Percentiles rank a stretch among this genome's conserved stretches.
These are phyloP conservation scores for Naumovozyma baii DNA, from an alignment of 805 yeast species.

Conservation along the genomic window DNA sequence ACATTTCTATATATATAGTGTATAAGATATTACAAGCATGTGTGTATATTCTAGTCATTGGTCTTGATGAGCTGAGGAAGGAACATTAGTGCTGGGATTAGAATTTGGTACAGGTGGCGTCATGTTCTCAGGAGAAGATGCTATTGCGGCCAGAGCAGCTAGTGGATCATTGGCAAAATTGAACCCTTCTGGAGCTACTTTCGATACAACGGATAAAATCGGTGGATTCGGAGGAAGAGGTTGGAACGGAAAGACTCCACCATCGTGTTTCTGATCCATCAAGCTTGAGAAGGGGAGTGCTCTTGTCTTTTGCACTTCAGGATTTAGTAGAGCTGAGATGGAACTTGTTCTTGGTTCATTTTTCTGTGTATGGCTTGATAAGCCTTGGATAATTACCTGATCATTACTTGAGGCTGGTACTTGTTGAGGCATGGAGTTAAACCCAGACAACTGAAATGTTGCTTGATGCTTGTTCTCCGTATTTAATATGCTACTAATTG, in stretches of 20 bases:
- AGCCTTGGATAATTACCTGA: not conserved
- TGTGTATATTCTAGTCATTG: not conserved
- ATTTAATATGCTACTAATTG: not conserved
- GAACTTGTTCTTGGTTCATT: slow-evolving; percentile 7
- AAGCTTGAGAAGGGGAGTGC: not conserved
- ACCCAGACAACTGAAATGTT: not conserved
- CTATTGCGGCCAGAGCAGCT: slow-evolving; percentile 32
- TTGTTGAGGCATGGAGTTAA: not conserved
- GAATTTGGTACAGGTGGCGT: slow-evolving; percentile 6
- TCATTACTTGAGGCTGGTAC: not conserved
- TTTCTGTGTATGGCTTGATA: not conserved
- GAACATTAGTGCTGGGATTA: not conserved
- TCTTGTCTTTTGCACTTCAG: slow-evolving; percentile 3
- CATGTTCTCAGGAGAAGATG: slow-evolving; percentile 28
- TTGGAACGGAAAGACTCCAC: slow-evolving; percentile 1
- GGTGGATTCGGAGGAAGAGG: not conserved
- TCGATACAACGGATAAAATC: not conserved
- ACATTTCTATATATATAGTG: not conserved
- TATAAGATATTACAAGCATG: not conserved
- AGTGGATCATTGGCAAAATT: slow-evolving; percentile 30
- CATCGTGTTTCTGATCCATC: slow-evolving; percentile 1
- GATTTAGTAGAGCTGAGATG: slow-evolving; percentile 11
- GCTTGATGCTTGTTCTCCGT: not conserved
- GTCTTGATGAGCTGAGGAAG: not conserved
- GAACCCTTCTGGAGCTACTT: slow-evolving; percentile 1